Evolutionary conservation across 2,329 filamentous ascomycete genomes (phyloP).

Genomic region (Paecilomyces formosus): DNA sequence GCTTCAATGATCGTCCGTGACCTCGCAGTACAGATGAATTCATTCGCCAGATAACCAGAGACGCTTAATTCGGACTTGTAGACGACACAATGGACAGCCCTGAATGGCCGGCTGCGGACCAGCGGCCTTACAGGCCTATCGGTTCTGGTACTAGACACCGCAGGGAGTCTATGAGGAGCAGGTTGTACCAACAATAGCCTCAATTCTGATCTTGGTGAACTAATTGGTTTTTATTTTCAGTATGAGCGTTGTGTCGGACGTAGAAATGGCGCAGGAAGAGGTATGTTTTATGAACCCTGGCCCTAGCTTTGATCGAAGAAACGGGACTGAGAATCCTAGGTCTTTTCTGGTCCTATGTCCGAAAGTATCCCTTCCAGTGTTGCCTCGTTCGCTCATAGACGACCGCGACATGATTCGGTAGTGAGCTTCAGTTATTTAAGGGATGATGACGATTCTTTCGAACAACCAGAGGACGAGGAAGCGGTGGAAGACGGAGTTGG

Average conservation of each 20-base stretch:
- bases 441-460: conserved; percentile 56
- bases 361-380: conserved; percentile 94
- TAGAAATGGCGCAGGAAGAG: conserved; percentile 98
- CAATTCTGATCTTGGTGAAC: not conserved
- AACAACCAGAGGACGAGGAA: conserved; percentile 43
- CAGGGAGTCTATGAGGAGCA: conserved; percentile 34
- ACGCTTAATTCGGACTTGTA: not conserved
- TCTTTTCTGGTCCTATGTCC: conserved; percentile 86
- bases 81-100: conserved; percentile 20
- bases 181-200: conserved; percentile 16
- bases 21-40: not conserved
- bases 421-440: conserved; percentile 85
- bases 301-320: not conserved
- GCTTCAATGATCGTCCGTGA: not conserved
- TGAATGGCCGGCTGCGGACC: conserved; percentile 16
- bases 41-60: not conserved
- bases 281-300: conserved; percentile 39
- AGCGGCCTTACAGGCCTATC: conserved; percentile 13
- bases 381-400: conserved; percentile 83
- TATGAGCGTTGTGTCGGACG: conserved; percentile 79
- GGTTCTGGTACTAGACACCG: conserved; percentile 16
- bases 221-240: conserved; percentile 19
- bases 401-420: conserved; percentile 71
- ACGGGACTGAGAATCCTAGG: conserved; percentile 29
- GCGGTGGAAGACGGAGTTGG: conserved; percentile 38